Evolutionary conservation across 257 asterid genomes (phyloP).

Genomic region (Solanum arcanum): DNA sequence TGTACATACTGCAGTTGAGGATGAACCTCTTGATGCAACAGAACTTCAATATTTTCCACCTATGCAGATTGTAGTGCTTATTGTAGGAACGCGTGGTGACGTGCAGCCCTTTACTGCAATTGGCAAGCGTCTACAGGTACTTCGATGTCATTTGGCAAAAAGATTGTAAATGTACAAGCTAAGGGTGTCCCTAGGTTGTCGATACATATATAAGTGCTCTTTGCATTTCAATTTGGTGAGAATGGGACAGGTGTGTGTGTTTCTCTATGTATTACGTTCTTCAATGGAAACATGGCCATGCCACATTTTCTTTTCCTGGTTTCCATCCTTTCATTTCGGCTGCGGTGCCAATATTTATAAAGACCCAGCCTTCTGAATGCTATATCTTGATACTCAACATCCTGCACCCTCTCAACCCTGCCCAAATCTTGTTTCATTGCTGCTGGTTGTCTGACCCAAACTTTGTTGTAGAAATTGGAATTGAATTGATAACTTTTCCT

Average conservation of each 20-base stretch:
- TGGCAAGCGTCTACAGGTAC: constrained; percentile 78
- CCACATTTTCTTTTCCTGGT: background rate
- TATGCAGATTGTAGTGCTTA: constrained; percentile 80
- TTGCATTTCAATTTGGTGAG: background rate
- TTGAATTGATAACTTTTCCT: background rate
- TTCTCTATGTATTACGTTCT: background rate
- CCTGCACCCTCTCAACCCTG: background rate
- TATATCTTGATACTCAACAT: background rate
- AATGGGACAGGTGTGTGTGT: background rate
- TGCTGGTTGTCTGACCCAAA: background rate
- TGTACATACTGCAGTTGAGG: constrained; percentile 33
- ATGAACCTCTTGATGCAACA: constrained; percentile 49
- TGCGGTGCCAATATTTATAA: background rate
- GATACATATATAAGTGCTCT: background rate
- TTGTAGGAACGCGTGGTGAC: constrained; percentile 97
- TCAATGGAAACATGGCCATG: background rate
- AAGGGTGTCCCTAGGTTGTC: background rate
- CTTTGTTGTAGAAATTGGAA: background rate
- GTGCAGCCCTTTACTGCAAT: constrained; percentile 97
- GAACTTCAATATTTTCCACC: constrained; percentile 72
- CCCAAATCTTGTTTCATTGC: background rate
- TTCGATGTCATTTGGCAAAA: background rate
- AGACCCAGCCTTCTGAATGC: background rate
- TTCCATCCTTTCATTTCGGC: background rate
- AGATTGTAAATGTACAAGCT: background rate